Conservation (phyloP, 371 early-diverging fungal genomes). For the Chytridium lagenaria region DNA sequence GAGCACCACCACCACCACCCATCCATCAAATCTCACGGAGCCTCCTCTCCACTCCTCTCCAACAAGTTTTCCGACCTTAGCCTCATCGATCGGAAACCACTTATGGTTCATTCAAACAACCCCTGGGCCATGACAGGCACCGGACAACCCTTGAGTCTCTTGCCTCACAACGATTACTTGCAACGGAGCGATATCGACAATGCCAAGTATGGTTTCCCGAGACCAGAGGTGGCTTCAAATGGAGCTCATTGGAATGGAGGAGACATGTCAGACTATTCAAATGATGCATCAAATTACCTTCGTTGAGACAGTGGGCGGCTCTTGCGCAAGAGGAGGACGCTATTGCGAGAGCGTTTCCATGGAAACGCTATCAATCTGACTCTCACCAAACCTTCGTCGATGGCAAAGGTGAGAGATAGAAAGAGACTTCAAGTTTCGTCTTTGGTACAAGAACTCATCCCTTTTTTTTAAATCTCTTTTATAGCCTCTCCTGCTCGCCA, state of each 20-base stretch:
- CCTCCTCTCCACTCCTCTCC: background rate
- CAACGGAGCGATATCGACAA: background rate
- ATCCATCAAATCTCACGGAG: background rate
- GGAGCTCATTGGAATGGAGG: background rate
- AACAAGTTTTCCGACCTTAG: background rate
- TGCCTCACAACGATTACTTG: background rate
- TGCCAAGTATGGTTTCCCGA: constrained; percentile 11
- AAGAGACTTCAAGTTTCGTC: too few species aligned
- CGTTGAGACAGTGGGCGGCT: constrained; percentile 1
- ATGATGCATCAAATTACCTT: background rate
- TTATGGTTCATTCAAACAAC: constrained; percentile 1
- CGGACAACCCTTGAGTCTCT: background rate
- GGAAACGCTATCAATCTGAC: too few species aligned
- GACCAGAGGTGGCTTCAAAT: constrained; percentile 1
- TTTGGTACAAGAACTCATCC: too few species aligned
- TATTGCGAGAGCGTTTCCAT: background rate
- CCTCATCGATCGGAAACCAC: background rate
- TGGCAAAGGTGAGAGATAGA: background rate
- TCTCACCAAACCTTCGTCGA: background rate
- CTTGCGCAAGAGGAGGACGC: background rate
- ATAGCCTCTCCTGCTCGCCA: background rate
- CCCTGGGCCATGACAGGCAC: background rate
- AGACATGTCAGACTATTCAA: background rate
- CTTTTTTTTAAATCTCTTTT: too few species aligned
- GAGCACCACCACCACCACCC: background rate